Conservation (phyloP, 192 early-diverging fungal genomes). For the Dimargaris verticillata region DNA sequence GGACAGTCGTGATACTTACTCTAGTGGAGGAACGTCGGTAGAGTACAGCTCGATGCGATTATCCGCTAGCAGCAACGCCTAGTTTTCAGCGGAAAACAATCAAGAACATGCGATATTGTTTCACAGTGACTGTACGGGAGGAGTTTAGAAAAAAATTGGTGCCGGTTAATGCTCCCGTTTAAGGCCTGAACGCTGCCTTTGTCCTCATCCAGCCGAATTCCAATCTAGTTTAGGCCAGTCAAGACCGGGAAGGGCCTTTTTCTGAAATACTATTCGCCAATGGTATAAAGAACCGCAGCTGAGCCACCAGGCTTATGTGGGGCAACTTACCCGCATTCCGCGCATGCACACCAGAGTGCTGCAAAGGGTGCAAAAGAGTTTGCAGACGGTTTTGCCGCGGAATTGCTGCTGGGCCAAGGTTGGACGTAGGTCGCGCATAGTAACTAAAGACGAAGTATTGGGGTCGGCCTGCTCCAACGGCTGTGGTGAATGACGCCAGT, state of each 20-base stretch:
- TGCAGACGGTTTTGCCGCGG: slow-evolving; percentile 39
- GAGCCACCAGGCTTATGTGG: not conserved
- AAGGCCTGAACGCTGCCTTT: not conserved
- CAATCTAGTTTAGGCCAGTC: not conserved
- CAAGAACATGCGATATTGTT: not conserved
- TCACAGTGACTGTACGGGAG: not conserved
- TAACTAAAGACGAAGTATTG: too few species aligned
- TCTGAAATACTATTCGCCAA: not conserved
- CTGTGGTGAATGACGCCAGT: too few species aligned
- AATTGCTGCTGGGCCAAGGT: slow-evolving; percentile 10
- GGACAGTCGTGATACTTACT: slow-evolving; percentile 28
- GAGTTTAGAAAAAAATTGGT: not conserved
- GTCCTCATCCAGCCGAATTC: too few species aligned
- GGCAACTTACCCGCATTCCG: slow-evolving; percentile 52
- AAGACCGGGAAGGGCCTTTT: not conserved
- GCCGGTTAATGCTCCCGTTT: not conserved
- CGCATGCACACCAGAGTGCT: slow-evolving; percentile 40
- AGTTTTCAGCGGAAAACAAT: slow-evolving; percentile 5
- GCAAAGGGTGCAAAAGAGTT: slow-evolving; percentile 48
- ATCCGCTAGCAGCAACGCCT: slow-evolving; percentile 51
- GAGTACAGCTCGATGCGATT: slow-evolving; percentile 55
- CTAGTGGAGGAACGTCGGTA: slow-evolving; percentile 50
- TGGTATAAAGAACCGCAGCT: not conserved
- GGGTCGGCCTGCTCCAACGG: too few species aligned
- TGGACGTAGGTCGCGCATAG: too few species aligned